Percentiles rank a stretch among this genome's conserved stretches.
Evolutionary conservation across 2,329 filamentous ascomycete species (phyloP).

Genomic region (Xylariaceae sp.): DNA sequence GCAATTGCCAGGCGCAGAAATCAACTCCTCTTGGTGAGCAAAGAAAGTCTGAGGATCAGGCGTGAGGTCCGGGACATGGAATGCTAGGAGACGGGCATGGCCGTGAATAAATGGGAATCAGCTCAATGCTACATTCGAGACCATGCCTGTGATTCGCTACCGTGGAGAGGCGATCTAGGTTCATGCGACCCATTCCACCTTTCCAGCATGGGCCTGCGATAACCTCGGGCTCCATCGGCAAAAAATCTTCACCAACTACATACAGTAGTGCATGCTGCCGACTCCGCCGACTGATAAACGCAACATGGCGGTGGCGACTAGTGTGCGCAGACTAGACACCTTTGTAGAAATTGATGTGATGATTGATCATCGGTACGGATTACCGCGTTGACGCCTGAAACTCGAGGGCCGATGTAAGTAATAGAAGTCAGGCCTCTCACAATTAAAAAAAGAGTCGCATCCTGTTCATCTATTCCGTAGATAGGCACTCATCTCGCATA

Average conservation of each 20-base stretch:
- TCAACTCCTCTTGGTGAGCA: slow-evolving; percentile 1
- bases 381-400: not conserved
- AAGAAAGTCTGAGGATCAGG: slow-evolving; percentile 1
- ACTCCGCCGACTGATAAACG: not conserved
- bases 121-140: not conserved
- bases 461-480: not conserved
- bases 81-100: not conserved
- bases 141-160: not conserved
- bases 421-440: not conserved
- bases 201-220: not conserved
- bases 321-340: not conserved
- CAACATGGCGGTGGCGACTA: not conserved
- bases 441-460: not conserved
- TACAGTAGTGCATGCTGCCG: not conserved
- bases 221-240: not conserved
- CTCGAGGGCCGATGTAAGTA: not conserved
- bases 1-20: slow-evolving; percentile 3
- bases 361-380: not conserved
- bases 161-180: not conserved
- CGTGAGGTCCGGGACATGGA: slow-evolving; percentile 4
- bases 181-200: not conserved
- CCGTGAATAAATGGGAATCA: slow-evolving; percentile 3
- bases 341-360: not conserved
- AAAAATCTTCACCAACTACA: not conserved
- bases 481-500: not conserved